Conservation (phyloP, 805 yeast species). For the Teunomyces funiuensis region DNA sequence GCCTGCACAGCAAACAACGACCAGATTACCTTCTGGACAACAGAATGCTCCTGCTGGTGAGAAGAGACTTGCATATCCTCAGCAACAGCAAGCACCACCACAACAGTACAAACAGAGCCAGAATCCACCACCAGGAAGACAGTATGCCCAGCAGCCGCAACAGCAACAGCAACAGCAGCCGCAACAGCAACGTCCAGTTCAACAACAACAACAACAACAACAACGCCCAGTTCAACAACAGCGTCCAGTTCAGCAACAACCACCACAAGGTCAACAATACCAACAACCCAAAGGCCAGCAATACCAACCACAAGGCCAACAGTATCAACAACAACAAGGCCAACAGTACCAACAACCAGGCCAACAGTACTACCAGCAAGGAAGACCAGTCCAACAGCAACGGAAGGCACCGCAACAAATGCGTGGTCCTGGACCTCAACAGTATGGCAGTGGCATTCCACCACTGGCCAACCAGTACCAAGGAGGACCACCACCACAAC, state of each 20-base stretch:
- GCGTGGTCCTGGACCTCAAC: conserved; percentile 13
- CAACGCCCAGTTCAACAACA: conserved; percentile 14
- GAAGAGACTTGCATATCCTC: background rate
- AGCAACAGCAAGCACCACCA: conserved; percentile 18
- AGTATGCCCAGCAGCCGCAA: background rate
- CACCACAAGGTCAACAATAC: conserved; percentile 15
- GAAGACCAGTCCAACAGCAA: conserved; percentile 12
- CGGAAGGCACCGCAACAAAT: conserved; percentile 9
- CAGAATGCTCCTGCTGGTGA: conserved; percentile 1
- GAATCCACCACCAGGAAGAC: conserved; percentile 4
- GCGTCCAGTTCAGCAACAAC: conserved; percentile 12
- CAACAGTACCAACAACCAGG: conserved; percentile 10
- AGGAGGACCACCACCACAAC: conserved; percentile 5
- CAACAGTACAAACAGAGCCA: conserved; percentile 9
- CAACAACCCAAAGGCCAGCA: conserved; percentile 15
- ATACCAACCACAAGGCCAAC: conserved; percentile 13
- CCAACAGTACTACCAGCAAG: conserved; percentile 12
- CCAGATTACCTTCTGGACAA: conserved; percentile 1
- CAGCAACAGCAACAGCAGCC: conserved; percentile 15
- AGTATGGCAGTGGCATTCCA: conserved; percentile 12
- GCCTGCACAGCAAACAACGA: conserved; percentile 8
- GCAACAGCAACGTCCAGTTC: conserved; percentile 14
- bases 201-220: conserved; percentile 10
- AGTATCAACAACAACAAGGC: conserved; percentile 14
- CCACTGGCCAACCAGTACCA: conserved; percentile 10